Evolutionary conservation across 2,329 filamentous ascomycete genomes (phyloP), one percentile per base, ranked within the genome.

Genomic region (Coniosporium tulheliwenetii): DNA sequence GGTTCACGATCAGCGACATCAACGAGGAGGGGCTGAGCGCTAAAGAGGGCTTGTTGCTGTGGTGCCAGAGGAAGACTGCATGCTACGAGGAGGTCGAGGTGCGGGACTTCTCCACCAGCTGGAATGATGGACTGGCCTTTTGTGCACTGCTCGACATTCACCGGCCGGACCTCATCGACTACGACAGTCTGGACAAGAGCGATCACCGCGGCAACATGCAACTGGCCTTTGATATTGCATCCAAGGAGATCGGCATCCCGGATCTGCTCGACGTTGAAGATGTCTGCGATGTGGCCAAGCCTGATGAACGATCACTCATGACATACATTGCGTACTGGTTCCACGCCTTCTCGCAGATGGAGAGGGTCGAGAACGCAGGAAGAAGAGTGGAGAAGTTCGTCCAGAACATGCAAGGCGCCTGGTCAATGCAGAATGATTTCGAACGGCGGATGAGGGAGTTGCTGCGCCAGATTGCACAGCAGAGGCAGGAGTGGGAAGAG

Each of bases 251-350:
- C 54, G 91, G 91, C 39, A 98, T 98, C 44, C 91, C 91, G 12
- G 85, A 89, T 53, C 70, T 98, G 57, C 73, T 98, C 44, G 91
- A 98, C 59, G 91, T 96, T 10, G 91, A 98, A 62, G 91, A 98
- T 66, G 91, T 98, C 14, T 94, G 85, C 59, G 91, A 98, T 58
- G 89, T 98, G 26, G 75, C 86, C 16, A 93, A 91, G 64, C 91
- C 91, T 16, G 91, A 98, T 58, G 91, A 98, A 63, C 80, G 85
- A 52, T 93, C 84, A 59, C 71, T 98, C 57, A 98, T 98, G 91
- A 98, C 91, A 1, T 98, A 98, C 61, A 98, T 98, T 52, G 91
- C 91, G 48, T 98, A 98, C 68, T 98, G 91, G 91, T 98, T 98
- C 72, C 91, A 98, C 58, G 91, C 91, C 51, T 98, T 98, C 60